Evolutionary conservation across 2,329 filamentous ascomycete species (phyloP).

Genomic region (Helicocarpus griseus): DNA sequence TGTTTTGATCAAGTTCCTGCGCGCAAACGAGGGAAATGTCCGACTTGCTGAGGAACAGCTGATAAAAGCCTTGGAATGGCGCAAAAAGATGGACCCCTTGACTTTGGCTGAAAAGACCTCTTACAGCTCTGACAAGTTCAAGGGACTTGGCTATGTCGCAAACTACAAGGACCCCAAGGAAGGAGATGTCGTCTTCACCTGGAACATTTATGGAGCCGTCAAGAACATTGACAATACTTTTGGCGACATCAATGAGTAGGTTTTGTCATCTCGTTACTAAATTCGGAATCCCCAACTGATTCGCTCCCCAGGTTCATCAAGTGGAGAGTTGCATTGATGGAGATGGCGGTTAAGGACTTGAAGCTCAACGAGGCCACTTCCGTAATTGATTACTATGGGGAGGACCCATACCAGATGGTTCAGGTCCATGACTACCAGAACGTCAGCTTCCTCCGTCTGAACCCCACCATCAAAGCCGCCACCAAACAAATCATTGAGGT

Average conservation of each 20-base stretch:
- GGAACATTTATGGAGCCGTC: constrained; percentile 86
- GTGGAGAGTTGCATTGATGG: constrained; percentile 88
- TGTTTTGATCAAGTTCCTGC: constrained; percentile 85
- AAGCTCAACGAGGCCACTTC: constrained; percentile 60
- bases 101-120: constrained; percentile 52
- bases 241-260: constrained; percentile 69
- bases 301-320: constrained; percentile 59
- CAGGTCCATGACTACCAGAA: constrained; percentile 91
- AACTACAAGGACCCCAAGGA: constrained; percentile 50
- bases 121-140: constrained; percentile 63
- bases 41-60: constrained; percentile 69
- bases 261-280: constrained; percentile 12
- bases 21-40: constrained; percentile 73
- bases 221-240: constrained; percentile 76
- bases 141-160: constrained; percentile 70
- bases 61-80: constrained; percentile 69
- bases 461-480: constrained; percentile 64
- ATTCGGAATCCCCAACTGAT: constrained; percentile 3
- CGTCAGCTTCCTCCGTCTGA: constrained; percentile 76
- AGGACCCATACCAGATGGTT: constrained; percentile 80
- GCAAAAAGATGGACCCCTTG: constrained; percentile 63
- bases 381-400: constrained; percentile 50
- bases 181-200: constrained; percentile 59
- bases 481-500: constrained; percentile 72
- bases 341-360: constrained; percentile 68